Conservation (phyloP, 805 yeast genomes). For the Lipomyces japonicus region DNA sequence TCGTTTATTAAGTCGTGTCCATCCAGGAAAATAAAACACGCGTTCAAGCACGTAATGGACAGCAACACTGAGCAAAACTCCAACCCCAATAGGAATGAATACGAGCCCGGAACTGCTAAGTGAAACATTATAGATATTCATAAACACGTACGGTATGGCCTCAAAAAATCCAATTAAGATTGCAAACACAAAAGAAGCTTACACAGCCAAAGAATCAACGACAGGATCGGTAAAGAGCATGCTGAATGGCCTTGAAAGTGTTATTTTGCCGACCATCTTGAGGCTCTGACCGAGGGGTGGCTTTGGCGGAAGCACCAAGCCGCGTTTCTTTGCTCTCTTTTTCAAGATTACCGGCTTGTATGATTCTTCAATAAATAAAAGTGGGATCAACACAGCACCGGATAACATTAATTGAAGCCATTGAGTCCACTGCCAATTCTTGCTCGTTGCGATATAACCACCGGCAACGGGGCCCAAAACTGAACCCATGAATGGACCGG, state of each 20-base stretch:
- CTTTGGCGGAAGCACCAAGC: conserved; percentile 67
- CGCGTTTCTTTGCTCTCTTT: conserved; percentile 37
- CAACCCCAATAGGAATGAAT: conserved; percentile 59
- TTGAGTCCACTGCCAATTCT: conserved; percentile 59
- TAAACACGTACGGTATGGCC: conserved; percentile 52
- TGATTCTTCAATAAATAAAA: conserved; percentile 48
- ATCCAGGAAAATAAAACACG: conserved; percentile 9
- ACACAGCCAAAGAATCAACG: conserved; percentile 52
- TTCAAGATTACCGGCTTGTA: conserved; percentile 59
- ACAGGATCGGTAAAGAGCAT: conserved; percentile 73
- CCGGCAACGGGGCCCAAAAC: conserved; percentile 59
- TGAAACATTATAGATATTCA: conserved; percentile 44
- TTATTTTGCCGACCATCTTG: conserved; percentile 49
- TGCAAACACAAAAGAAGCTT: conserved; percentile 51
- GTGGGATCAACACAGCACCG: conserved; percentile 33
- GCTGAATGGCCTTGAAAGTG: conserved; percentile 58
- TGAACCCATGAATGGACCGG: conserved; percentile 52
- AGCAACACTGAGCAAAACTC: conserved; percentile 37
- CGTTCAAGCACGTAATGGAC: conserved; percentile 13
- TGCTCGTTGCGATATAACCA: conserved; percentile 49
- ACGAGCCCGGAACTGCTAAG: conserved; percentile 54
- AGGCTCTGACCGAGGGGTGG: conserved; percentile 42
- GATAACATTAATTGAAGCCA: conserved; percentile 19
- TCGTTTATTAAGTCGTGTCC: conserved; percentile 23
- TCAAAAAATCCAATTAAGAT: conserved; percentile 54